These are phyloP conservation scores for Cryptosporidium baileyi DNA, from an alignment of 169 alveolate genomes.

Conservation along the genomic window DNA sequence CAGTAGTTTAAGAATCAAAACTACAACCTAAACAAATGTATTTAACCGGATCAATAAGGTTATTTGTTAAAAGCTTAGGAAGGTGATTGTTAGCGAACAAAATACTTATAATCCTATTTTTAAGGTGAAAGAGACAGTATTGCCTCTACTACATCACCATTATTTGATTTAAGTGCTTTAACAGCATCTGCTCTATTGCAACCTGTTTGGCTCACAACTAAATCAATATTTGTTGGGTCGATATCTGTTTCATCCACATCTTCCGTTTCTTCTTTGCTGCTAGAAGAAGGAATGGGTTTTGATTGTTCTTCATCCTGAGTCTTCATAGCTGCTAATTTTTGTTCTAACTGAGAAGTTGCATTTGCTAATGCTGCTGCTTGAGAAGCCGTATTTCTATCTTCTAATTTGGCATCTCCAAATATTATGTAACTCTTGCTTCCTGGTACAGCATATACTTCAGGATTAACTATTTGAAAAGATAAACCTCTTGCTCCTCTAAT, in stretches of 20 bases:
- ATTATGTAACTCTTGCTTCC: constrained; percentile 46
- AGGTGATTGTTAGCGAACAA: too few relatives aligned
- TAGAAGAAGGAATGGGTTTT: not conserved
- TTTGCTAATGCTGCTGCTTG: constrained; percentile 69
- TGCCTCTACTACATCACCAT: constrained; percentile 88
- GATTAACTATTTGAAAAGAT: constrained; percentile 50
- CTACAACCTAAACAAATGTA: too few relatives aligned
- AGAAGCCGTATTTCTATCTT: constrained; percentile 56
- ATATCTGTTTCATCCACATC: constrained; percentile 85
- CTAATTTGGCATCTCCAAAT: constrained; percentile 60
- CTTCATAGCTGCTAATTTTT: constrained; percentile 67
- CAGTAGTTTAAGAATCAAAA: too few relatives aligned
- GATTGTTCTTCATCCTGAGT: not conserved
- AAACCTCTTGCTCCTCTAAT: constrained; percentile 66
- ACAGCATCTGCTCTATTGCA: constrained; percentile 86
- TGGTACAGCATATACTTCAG: constrained; percentile 55
- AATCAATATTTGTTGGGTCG: constrained; percentile 81
- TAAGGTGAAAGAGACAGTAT: constrained; percentile 76
- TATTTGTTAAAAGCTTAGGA: too few relatives aligned
- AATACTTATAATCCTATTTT: constrained; percentile 1
- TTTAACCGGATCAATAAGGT: too few relatives aligned
- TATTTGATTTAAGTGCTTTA: constrained; percentile 82
- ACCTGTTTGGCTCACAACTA: constrained; percentile 85
- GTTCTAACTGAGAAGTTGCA: constrained; percentile 63
- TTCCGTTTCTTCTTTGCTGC: constrained; percentile 68